phyloP scores from a whole-genome alignment of 2,329 filamentous ascomycete genomes.

The Didymella glomerata region DNA sequence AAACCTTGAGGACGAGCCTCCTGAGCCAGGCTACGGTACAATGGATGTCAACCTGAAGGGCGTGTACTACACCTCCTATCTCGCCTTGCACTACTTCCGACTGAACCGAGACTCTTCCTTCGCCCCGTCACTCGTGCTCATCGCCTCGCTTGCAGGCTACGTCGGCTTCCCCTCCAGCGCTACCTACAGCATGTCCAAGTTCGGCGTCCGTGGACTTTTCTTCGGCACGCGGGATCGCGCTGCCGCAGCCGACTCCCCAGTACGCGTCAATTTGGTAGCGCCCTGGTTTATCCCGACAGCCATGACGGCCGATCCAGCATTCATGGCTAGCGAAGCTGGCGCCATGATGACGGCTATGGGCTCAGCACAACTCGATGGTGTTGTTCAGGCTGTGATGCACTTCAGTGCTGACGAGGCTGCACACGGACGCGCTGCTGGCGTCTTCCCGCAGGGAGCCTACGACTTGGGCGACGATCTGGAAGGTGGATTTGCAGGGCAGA shows the following conservation, averaged over 20 bases:
- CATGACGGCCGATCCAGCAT: slow-evolving; percentile 25
- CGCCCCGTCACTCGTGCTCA: slow-evolving; percentile 31
- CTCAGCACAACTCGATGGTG: slow-evolving; percentile 31
- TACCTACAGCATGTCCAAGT: slow-evolving; percentile 42
- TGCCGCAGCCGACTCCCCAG: slow-evolving; percentile 14
- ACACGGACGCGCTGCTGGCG: slow-evolving; percentile 29
- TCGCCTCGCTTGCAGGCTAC: slow-evolving; percentile 38
- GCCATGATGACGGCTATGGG: slow-evolving; percentile 25
- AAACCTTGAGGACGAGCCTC: slow-evolving; percentile 25
- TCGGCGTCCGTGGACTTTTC: slow-evolving; percentile 40
- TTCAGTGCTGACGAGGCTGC: slow-evolving; percentile 27
- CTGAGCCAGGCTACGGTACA: slow-evolving; percentile 28
- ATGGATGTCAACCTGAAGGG: slow-evolving; percentile 37
- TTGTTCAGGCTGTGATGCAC: slow-evolving; percentile 32
- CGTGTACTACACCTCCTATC: slow-evolving; percentile 37
- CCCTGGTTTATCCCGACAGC: slow-evolving; percentile 41
- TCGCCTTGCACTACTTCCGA: slow-evolving; percentile 40
- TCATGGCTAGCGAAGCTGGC: slow-evolving; percentile 24
- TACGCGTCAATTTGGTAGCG: slow-evolving; percentile 40
- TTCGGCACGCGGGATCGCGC: slow-evolving; percentile 33
- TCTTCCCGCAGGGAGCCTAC: slow-evolving; percentile 28
- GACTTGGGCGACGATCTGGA: slow-evolving; percentile 37
- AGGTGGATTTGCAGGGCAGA: slow-evolving; percentile 20
- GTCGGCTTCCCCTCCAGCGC: slow-evolving; percentile 32
- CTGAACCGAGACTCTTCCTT: slow-evolving; percentile 29